phyloP scores from a whole-genome alignment of 148 eudicot species.

The Vaccinium macrocarpon region DNA sequence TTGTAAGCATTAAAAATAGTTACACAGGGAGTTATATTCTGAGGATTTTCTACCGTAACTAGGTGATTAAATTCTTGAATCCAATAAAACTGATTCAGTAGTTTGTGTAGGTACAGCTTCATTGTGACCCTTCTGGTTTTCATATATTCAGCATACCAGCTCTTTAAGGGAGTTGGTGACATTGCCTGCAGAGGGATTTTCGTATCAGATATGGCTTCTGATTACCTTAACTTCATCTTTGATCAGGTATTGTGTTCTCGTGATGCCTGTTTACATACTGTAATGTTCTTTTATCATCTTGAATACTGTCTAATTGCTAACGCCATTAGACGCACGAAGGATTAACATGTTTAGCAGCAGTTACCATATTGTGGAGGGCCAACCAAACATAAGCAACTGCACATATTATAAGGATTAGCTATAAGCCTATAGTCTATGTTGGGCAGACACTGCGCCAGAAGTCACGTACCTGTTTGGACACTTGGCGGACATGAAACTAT shows the following conservation, averaged over 20 bases:
- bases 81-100: not conserved
- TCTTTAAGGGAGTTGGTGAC: conserved; percentile 35
- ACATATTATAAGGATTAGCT: not conserved
- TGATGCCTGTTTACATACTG: not conserved
- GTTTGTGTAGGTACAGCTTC: conserved; percentile 30
- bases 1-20: conserved; percentile 19
- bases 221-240: conserved; percentile 36
- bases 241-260: conserved; percentile 30
- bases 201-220: conserved; percentile 33
- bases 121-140: conserved; percentile 20
- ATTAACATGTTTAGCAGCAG: not conserved
- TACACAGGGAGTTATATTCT: not conserved
- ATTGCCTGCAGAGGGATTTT: conserved; percentile 32
- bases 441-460: too few relatives aligned
- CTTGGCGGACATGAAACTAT: too few relatives aligned
- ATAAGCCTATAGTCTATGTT: not conserved
- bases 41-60: not conserved
- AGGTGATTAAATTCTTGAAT: not conserved
- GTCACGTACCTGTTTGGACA: too few relatives aligned
- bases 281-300: too few relatives aligned
- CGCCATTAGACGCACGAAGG: not conserved
- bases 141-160: conserved; percentile 36
- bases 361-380: not conserved
- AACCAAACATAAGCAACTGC: not conserved
- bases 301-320: not conserved